These are phyloP conservation scores for Penicillium glabrum DNA, from an alignment of 2,329 filamentous ascomycete species.

Conservation along the genomic window DNA sequence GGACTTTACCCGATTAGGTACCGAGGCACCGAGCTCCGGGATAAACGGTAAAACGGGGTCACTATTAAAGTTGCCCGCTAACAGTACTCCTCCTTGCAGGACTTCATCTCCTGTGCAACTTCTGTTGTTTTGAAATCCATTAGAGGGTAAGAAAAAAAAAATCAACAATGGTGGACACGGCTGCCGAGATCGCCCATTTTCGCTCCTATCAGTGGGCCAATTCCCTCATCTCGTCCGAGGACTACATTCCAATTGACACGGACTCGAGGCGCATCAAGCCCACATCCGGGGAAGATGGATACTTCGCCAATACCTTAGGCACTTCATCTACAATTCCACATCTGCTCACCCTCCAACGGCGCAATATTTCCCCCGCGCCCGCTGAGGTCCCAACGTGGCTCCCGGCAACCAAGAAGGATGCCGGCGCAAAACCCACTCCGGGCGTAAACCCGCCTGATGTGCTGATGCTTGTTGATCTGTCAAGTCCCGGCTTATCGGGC, in stretches of 20 bases:
- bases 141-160: no score
- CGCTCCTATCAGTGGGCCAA: constrained; percentile 30
- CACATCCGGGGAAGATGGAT: constrained; percentile 44
- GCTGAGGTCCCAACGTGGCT: constrained; percentile 25
- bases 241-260: constrained; percentile 41
- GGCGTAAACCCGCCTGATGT: constrained; percentile 35
- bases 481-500: constrained; percentile 38
- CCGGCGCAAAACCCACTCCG: constrained; percentile 20
- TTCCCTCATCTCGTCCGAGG: constrained; percentile 31
- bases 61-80: neutral
- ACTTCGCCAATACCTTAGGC: constrained; percentile 40
- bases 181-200: constrained; percentile 25
- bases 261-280: constrained; percentile 42
- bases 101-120: neutral
- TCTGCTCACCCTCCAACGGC: constrained; percentile 39
- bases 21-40: constrained; percentile 9
- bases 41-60: neutral
- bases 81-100: neutral
- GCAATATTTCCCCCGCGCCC: constrained; percentile 24
- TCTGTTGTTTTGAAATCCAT: neutral
- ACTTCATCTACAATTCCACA: constrained; percentile 43
- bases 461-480: constrained; percentile 37
- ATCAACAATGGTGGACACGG: constrained; percentile 16
- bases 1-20: constrained; percentile 5
- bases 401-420: constrained; percentile 23